Percentiles rank a stretch among this genome's conserved stretches.
Conservation (phyloP, 2,329 filamentous ascomycete genomes). For the Exutisphaerella laricina region DNA sequence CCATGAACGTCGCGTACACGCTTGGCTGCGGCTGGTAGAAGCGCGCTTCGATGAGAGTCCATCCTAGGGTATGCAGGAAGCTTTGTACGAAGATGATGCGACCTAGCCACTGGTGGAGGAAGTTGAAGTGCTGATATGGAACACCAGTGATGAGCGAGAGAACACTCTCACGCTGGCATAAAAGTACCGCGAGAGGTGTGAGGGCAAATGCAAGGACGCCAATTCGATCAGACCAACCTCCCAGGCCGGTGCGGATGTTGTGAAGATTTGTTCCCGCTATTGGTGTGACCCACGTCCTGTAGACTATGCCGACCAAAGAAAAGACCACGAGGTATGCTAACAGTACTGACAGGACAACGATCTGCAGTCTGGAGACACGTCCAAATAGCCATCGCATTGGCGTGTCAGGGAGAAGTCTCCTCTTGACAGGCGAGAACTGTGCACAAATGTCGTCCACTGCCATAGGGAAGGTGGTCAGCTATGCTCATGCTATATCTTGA, state of each 20-base stretch:
- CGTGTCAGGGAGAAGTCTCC: slow-evolving; percentile 55
- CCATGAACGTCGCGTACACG: slow-evolving; percentile 53
- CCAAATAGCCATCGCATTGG: slow-evolving; percentile 54
- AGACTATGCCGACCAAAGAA: slow-evolving; percentile 58
- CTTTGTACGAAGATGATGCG: slow-evolving; percentile 67
- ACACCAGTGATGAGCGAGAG: slow-evolving; percentile 65
- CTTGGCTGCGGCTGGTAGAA: slow-evolving; percentile 68
- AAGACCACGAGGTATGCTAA: slow-evolving; percentile 60
- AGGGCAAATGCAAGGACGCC: slow-evolving; percentile 68
- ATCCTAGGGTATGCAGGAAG: slow-evolving; percentile 63
- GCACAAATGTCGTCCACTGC: slow-evolving; percentile 19
- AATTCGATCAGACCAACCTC: slow-evolving; percentile 63
- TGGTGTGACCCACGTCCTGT: slow-evolving; percentile 65
- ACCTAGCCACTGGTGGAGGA: slow-evolving; percentile 70
- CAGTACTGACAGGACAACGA: slow-evolving; percentile 55
- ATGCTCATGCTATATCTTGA: no score
- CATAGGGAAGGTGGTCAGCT: no score
- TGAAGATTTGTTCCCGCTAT: slow-evolving; percentile 52
- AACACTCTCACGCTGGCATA: slow-evolving; percentile 64
- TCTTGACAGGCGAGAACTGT: slow-evolving; percentile 5
- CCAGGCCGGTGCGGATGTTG: slow-evolving; percentile 61
- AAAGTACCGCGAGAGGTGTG: slow-evolving; percentile 62
- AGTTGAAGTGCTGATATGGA: slow-evolving; percentile 69
- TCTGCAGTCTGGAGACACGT: slow-evolving; percentile 61
- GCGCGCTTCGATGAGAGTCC: slow-evolving; percentile 60